Base-by-base conservation (phyloP, 805 yeast genomes). In the Ogataea neopini region DNA sequence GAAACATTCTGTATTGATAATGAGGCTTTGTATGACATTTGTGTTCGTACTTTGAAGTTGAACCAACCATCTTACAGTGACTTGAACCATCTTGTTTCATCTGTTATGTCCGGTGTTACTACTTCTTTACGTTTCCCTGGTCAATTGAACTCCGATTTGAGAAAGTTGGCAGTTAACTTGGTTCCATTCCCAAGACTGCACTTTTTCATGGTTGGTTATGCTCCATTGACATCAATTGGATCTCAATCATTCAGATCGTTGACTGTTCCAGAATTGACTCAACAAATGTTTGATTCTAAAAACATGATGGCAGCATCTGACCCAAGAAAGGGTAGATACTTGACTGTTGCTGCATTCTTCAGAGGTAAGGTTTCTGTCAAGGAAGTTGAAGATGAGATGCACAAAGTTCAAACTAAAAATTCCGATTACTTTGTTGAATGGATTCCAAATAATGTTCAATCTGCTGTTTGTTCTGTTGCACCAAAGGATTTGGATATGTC, bases 291-390 rank as follows among this genome's bases (percentile, higher is more conserved):
- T 64, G 96, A 89, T 67, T 79, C 96, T 47, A 85, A 81, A 68
- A 90, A 88, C 71, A 87, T 90, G 94, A 90, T 90, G 97, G 96
- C 96, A 33, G 96, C 95, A 40, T 80, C 92, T 17, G 91, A 90
- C 70, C 96, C 96, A 58, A 78, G 84, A 72, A 83, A 84, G 66
- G 97, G 97, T 58, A 81, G 95, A 67, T 90, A 90, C 71, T 76
- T 90, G 67, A 88, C 97, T 8, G 96, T 88, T 48, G 96, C 96
- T 30, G 91, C 96, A 14, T 87, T 90, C 75, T 90, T 88, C 76
- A 82, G 97, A 70, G 97, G 97, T 72, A 86, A 88, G 60, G 96
- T 87, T 42, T 86, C 95, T 15, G 87, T 87, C 47, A 88, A 88
- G 71, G 97, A 90, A 73, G 96, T 90, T 52, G 97, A 90, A 69